Base-by-base conservation (phyloP, 768 basidiomycete species). In the Amyloporia xantha region DNA sequence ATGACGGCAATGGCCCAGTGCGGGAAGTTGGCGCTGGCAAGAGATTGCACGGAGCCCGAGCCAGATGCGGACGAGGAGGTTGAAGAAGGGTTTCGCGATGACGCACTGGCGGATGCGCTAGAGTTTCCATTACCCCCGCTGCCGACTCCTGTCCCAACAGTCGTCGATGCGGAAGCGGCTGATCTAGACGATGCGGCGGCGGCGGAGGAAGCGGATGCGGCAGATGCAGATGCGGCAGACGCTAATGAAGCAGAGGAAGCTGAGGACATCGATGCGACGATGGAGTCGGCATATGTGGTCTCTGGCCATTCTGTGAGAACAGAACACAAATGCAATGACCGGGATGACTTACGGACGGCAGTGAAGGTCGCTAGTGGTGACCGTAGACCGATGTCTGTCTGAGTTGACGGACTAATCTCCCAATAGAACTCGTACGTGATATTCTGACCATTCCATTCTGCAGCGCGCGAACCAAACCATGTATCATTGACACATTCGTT, bases 1-100 rank as follows among this genome's bases (percentile, higher is more conserved):
- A 93, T 88, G 54, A 93, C 84, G 45, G 93, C 90, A 59, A 94
- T 94, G 9, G 88, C 92, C 91, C 90, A 93, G 61, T 79, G 80
- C 7, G 90, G 91, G 62, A 92, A 92, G 28, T 71, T 57, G 13
- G 73, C 61, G 44, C 59, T 55, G 24, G 49, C 48, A 15, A 59
- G 52, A 43, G 61, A 55, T 62, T 86, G 86, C 19, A 87, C 71
- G 53, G 58, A 59, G 25, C 60, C 60, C 26, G 49, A 25, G 48
- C 47, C 27, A 4, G 54, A 35, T 5, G 41, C 51, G 52, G 26
- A 58, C 48, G 41, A 42, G 4, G 62, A 51, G 25, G 51, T 53
- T 17, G 62, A 47, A 6, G 60, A 49, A 19, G 62, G 45, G 35
- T 51, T 24, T n/a, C 54, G 25, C 21, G 50, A 23, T 49, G 44